These are phyloP conservation scores for Plectosphaerella plurivora DNA, from an alignment of 2,329 filamentous ascomycete genomes.

Conservation along the genomic window DNA sequence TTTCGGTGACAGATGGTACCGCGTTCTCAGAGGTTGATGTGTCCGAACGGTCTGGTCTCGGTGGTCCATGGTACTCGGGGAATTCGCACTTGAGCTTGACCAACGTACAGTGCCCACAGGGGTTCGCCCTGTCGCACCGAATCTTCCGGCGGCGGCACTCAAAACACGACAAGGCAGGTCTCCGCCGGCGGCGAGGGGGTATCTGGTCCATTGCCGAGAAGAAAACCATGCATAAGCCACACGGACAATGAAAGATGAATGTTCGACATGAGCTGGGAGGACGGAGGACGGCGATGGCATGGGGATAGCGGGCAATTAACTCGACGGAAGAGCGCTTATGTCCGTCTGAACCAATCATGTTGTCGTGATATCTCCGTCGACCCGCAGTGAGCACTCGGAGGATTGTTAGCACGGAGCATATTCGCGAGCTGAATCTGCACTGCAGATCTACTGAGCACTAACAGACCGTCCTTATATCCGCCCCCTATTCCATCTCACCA, in stretches of 20 bases:
- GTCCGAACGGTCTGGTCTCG: background rate
- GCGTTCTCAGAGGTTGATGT: background rate
- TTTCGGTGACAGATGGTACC: background rate
- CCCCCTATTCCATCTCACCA: background rate
- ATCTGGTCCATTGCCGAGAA: background rate
- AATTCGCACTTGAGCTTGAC: conserved; percentile 26
- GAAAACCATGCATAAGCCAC: background rate
- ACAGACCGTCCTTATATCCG: background rate
- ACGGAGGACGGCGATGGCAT: background rate
- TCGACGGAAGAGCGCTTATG: background rate
- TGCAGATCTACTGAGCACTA: background rate
- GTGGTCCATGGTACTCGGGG: conserved; percentile 7
- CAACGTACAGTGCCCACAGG: conserved; percentile 31
- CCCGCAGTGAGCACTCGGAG: background rate
- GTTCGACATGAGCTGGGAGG: too few relatives aligned
- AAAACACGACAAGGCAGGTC: conserved; percentile 34
- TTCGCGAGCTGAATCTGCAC: too few relatives aligned
- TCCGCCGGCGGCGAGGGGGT: conserved; percentile 19
- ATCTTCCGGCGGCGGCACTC: conserved; percentile 40
- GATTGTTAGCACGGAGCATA: background rate
- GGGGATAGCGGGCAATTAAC: background rate
- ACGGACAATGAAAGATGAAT: too few relatives aligned
- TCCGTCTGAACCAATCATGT: background rate
- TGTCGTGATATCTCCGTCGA: too few relatives aligned
- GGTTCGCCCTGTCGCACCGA: conserved; percentile 36